Percentiles rank a stretch among this genome's conserved stretches.
Evolutionary conservation across 805 yeast species (phyloP).

Genomic region (Pichia occidentalis): DNA sequence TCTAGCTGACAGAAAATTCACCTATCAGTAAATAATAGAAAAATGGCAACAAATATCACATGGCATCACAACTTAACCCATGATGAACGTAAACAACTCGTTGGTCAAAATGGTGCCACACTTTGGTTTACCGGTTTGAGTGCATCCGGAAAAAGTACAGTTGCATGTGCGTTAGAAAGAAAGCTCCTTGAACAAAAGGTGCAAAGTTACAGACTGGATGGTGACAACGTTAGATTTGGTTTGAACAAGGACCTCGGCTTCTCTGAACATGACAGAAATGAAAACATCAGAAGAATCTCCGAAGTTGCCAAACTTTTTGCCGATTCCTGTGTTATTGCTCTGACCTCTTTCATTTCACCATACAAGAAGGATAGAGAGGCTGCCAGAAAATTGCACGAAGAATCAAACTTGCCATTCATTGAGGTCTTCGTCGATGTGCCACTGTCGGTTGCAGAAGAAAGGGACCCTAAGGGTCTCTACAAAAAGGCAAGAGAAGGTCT

Average conservation of each 20-base stretch:
- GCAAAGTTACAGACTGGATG: constrained; percentile 84
- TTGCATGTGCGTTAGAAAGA: constrained; percentile 92
- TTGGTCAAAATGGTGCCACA: constrained; percentile 82
- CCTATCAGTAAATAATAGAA: too few species aligned
- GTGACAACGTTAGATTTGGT: constrained; percentile 92
- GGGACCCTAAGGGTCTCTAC: constrained; percentile 96
- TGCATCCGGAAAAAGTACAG: constrained; percentile 90
- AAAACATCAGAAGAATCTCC: constrained; percentile 89
- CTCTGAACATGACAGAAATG: constrained; percentile 85
- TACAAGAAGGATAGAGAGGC: constrained; percentile 76
- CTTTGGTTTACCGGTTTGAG: constrained; percentile 94
- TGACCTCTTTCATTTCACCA: constrained; percentile 92
- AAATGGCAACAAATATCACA: constrained; percentile 92
- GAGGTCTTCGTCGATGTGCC: constrained; percentile 95
- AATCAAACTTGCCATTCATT: constrained; percentile 70
- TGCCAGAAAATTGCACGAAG: constrained; percentile 80
- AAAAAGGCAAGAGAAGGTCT: constrained; percentile 95
- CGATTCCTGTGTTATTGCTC: constrained; percentile 80
- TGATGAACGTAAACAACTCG: constrained; percentile 64
- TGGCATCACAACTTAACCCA: constrained; percentile 92
- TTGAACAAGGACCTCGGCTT: constrained; percentile 93
- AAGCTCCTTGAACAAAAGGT: constrained; percentile 60
- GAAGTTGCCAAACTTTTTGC: constrained; percentile 93
- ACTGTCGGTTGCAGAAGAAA: constrained; percentile 86
- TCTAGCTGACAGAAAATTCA: too few species aligned